phyloP scores from a whole-genome alignment of 2,329 filamentous ascomycete genomes.

The Verticillium isaacii region DNA sequence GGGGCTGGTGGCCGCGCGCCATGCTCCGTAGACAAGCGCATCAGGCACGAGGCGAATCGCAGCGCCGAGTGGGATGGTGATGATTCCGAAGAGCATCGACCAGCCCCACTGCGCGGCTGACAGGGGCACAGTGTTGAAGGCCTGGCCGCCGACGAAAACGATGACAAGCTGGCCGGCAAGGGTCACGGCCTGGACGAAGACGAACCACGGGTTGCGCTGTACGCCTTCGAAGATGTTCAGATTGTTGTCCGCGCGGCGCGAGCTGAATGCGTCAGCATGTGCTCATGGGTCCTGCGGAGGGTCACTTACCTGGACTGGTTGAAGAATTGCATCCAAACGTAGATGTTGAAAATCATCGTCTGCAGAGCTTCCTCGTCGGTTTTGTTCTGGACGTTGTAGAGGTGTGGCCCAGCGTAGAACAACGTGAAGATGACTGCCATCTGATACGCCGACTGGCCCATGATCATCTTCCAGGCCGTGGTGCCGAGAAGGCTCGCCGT shows the following conservation, averaged over 20 bases:
- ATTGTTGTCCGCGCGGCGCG: not conserved
- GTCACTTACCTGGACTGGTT: not conserved
- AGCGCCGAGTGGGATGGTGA: not conserved
- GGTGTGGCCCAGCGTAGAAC: conserved; percentile 4
- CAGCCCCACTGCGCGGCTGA: not conserved
- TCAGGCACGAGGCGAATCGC: not conserved
- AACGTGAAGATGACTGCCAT: conserved; percentile 45
- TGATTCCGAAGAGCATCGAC: not conserved
- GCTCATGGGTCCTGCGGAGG: not conserved
- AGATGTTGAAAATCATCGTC: conserved; percentile 79
- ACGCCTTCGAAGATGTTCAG: not conserved
- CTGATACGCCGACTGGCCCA: conserved; percentile 58
- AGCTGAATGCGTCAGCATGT: not conserved
- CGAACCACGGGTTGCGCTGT: not conserved
- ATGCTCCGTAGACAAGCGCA: not conserved
- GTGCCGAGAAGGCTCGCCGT: conserved; percentile 9
- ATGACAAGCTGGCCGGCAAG: not conserved
- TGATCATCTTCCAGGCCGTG: conserved; percentile 59
- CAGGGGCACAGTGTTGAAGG: not conserved
- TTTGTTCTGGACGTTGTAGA: not conserved
- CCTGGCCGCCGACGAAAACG: not conserved
- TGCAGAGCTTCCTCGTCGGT: conserved; percentile 35
- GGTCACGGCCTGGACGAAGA: not conserved
- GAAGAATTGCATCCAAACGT: conserved; percentile 79
- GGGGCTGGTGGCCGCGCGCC: not conserved